Conservation (phyloP, 495 filamentous ascomycete genomes). For the Penicillium canescens region DNA sequence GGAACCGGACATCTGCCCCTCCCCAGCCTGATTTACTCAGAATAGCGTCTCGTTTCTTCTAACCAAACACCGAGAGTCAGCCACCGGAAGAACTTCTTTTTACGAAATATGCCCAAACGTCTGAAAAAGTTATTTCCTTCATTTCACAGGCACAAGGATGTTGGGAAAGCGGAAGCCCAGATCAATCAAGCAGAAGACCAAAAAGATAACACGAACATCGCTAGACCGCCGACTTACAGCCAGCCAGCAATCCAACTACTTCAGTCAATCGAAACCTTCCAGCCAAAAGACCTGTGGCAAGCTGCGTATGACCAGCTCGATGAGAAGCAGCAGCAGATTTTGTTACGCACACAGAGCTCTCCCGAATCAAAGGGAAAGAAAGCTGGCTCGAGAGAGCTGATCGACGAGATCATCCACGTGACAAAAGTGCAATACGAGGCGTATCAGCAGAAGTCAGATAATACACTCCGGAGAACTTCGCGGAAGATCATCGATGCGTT, state of each 20-base stretch:
- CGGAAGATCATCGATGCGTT: conserved; percentile 14
- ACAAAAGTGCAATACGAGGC: conserved; percentile 1
- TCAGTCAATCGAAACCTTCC: conserved; percentile 1
- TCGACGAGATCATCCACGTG: conserved; percentile 1
- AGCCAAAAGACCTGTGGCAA: conserved; percentile 1
- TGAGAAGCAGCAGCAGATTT: conserved; percentile 1
- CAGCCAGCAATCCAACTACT: background rate
- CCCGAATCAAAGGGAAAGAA: background rate
- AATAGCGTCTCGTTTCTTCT: too few species aligned
- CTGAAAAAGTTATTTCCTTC: too few species aligned
- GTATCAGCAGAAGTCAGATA: conserved; percentile 7
- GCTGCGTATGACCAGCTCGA: conserved; percentile 2
- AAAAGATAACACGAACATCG: background rate
- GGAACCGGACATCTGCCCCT: background rate
- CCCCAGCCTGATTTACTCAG: background rate
- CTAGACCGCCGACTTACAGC: background rate
- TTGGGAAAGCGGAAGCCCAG: too few species aligned
- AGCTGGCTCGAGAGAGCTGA: background rate
- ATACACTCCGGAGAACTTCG: conserved; percentile 1
- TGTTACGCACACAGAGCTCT: background rate
- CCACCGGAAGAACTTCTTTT: background rate
- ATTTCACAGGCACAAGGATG: too few species aligned
- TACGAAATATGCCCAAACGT: too few species aligned
- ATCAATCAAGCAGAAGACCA: background rate
- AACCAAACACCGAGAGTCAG: background rate